Base-by-base conservation (phyloP, 83 land plant species). In the Larix sibirica region DNA sequence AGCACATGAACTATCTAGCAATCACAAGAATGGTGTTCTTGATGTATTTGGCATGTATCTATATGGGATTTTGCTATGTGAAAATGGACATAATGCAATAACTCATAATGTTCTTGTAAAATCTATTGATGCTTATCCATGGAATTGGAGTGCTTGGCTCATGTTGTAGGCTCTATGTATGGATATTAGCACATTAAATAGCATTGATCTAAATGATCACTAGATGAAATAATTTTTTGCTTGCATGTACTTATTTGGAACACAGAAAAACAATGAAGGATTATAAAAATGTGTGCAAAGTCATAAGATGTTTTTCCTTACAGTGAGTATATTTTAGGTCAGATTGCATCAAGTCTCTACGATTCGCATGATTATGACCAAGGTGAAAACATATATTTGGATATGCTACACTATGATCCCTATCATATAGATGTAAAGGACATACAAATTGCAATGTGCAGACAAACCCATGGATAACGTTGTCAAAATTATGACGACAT, bases 171-270 rank as follows among this genome's bases (percentile, higher is more conserved):
- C 95, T 31, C 81, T 97, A 38, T 97, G 98, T 80, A 90, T 92
- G 59, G 91, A 93, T 62, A 78, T 85, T 36, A 95, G 94, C 70
- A 87, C 86, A 7, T 82, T 97, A 78, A 92, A 85, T 68, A 89
- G 88, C 77, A 86, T 97, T 21, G 88, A 84, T 83, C 85, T 97
- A 26, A 89, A 38, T 38, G 93, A 94, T 59, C 98, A 97, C 81
- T 97, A 98, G 99, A 95, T 97, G 98, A 93, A 97, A 74, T 97
- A 97, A 79, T 97, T 94, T 74, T n/a, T n/a, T 97, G 79, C 84
- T 95, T 75, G 98, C 97, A 38, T 89, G 93, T 90, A 89, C 95
- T 50, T 93, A 88, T 83, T 89, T 94, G 77, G 99, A 97, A 65
- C 90, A 95, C 54, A 89, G 92, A 67, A 93, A 89, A 91, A 92